phyloP scores from a whole-genome alignment of 2,329 filamentous ascomycete genomes.

The Westerdykella sp. region DNA sequence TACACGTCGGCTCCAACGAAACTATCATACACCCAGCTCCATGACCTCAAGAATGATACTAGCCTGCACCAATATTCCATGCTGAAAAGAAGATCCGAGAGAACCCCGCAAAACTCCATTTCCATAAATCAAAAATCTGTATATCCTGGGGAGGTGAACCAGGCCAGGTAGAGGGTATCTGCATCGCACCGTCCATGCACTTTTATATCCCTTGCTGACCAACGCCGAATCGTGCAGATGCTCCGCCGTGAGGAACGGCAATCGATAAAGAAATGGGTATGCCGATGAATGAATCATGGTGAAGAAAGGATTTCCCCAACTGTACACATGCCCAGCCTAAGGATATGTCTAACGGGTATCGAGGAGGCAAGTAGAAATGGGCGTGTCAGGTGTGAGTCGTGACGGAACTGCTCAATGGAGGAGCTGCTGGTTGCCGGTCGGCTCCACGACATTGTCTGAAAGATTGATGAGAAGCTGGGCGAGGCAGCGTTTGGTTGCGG shows the following conservation, averaged over 20 bases:
- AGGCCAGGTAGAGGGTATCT: no score
- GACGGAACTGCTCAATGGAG: slow-evolving; percentile 22
- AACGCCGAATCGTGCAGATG: slow-evolving; percentile 9
- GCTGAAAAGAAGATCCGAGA: no score
- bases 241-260: slow-evolving; percentile 4
- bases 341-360: no score
- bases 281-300: slow-evolving; percentile 1
- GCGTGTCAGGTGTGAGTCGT: background rate
- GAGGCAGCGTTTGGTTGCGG: slow-evolving; percentile 93
- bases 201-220: slow-evolving; percentile 1
- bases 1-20: no score
- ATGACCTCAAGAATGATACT: no score
- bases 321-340: background rate
- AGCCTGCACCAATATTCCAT: no score
- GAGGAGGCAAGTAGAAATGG: no score
- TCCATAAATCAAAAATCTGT: no score
- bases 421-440: slow-evolving; percentile 32
- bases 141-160: no score
- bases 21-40: no score
- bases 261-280: slow-evolving; percentile 13
- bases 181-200: no score
- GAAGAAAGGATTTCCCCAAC: background rate
- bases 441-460: slow-evolving; percentile 72
- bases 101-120: no score
- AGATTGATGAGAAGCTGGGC: slow-evolving; percentile 96